A percentile compares a stretch with the other conserved stretches of the same genome.
These are phyloP conservation scores for Heliocybe sulcata DNA, from an alignment of 1,284 basidiomycete genomes.

Conservation along the genomic window DNA sequence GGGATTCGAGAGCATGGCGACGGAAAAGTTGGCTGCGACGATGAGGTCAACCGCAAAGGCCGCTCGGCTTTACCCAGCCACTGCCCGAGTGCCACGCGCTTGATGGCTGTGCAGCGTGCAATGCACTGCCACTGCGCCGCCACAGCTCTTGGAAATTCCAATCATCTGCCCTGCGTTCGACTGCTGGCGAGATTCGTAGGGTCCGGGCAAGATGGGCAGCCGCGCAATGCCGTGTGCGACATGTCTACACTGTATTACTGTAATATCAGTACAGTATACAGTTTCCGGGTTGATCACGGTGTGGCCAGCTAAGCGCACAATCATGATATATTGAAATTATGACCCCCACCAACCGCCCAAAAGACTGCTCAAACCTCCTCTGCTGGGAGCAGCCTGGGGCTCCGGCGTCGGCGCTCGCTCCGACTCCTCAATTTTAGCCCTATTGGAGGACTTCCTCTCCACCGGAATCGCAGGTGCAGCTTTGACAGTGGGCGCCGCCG, in stretches of 20 bases:
- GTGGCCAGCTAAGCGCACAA: too few species aligned
- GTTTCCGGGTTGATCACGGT: too few species aligned
- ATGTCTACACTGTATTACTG: too few species aligned
- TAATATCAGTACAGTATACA: too few species aligned
- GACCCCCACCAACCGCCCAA: slow-evolving; percentile 52
- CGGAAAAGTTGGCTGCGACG: background rate
- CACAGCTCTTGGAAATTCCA: too few species aligned
- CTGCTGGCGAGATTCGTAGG: too few species aligned
- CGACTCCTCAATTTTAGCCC: slow-evolving; percentile 29
- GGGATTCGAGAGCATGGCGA: background rate
- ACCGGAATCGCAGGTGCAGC: slow-evolving; percentile 11
- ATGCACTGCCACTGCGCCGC: too few species aligned
- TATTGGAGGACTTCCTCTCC: slow-evolving; percentile 19
- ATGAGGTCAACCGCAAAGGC: background rate
- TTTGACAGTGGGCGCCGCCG: slow-evolving; percentile 9
- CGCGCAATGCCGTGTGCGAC: too few species aligned
- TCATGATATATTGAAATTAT: slow-evolving; percentile 1
- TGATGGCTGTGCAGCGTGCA: background rate
- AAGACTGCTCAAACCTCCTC: slow-evolving; percentile 32
- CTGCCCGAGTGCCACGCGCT: background rate
- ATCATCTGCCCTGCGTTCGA: too few species aligned
- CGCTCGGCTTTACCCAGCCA: background rate
- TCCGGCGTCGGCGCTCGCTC: slow-evolving; percentile 33
- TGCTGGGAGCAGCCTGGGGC: slow-evolving; percentile 18
- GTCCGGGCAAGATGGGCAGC: too few species aligned